phyloP scores from a whole-genome alignment of 768 basidiomycete species.

The Trichaptum fuscoviolaceum region DNA sequence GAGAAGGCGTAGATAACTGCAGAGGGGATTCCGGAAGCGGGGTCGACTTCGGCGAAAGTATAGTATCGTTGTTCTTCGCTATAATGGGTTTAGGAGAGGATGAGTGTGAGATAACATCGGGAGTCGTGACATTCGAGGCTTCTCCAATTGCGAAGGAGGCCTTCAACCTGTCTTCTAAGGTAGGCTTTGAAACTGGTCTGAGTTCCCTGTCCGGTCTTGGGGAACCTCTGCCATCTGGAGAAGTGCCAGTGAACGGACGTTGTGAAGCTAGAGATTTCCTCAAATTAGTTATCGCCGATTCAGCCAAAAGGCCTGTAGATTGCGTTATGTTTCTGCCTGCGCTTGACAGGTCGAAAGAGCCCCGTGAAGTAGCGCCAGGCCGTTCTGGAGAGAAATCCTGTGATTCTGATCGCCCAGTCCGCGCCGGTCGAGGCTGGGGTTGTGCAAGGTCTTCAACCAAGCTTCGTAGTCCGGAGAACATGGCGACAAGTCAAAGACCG shows the following conservation, averaged over 20 bases:
- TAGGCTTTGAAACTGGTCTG: slow-evolving; percentile 41
- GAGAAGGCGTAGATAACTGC: not conserved
- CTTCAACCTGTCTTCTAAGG: slow-evolving; percentile 72
- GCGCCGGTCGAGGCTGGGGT: not conserved
- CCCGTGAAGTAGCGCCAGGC: not conserved
- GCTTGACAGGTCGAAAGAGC: not conserved
- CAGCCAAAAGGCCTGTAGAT: slow-evolving; percentile 48
- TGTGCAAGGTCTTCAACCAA: slow-evolving; percentile 2
- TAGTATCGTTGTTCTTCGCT: not conserved
- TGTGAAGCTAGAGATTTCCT: slow-evolving; percentile 59
- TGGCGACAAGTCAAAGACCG: not conserved
- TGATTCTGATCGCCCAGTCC: slow-evolving; percentile 1
- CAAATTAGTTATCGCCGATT: slow-evolving; percentile 53
- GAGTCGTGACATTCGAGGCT: slow-evolving; percentile 38
- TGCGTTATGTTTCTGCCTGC: not conserved
- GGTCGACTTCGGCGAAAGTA: not conserved
- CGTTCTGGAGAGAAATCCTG: slow-evolving; percentile 1
- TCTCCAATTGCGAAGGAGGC: slow-evolving; percentile 60
- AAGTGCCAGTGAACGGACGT: slow-evolving; percentile 31
- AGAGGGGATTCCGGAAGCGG: not conserved
- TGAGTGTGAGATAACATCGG: slow-evolving; percentile 31
- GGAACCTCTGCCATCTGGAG: slow-evolving; percentile 25
- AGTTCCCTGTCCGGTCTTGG: slow-evolving; percentile 13
- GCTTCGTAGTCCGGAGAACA: not conserved
- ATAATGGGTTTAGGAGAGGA: slow-evolving; percentile 35